Evolutionary conservation across 495 filamentous ascomycete genomes (phyloP).

Genomic region (Aspergillus nidulans): DNA sequence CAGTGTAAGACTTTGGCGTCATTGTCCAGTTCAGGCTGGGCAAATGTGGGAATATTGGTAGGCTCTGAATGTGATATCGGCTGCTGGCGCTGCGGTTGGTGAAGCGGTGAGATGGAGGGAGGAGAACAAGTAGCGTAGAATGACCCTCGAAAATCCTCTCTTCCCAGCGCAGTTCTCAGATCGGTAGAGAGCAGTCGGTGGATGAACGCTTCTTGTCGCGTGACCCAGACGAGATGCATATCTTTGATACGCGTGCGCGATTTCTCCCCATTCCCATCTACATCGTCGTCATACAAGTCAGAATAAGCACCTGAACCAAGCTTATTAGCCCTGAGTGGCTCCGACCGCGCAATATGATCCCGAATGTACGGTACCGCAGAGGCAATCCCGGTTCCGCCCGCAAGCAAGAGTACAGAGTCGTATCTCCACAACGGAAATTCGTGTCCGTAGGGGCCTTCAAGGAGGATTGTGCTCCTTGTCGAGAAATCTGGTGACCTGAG

Average conservation of each 20-base stretch:
- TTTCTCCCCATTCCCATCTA: neutral
- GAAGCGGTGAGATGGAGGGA: too few relatives aligned
- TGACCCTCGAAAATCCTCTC: constrained; percentile 33
- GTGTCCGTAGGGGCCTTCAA: constrained; percentile 59
- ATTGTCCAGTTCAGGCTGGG: too few relatives aligned
- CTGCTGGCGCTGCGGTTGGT: neutral
- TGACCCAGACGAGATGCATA: constrained; percentile 40
- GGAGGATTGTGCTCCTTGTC: constrained; percentile 29
- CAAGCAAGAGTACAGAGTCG: constrained; percentile 52
- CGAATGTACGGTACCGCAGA: constrained; percentile 50
- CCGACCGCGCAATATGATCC: constrained; percentile 28
- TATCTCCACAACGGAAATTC: constrained; percentile 44
- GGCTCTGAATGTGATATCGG: too few relatives aligned
- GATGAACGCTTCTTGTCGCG: constrained; percentile 33
- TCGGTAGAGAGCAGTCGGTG: constrained; percentile 28
- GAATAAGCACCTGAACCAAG: too few relatives aligned
- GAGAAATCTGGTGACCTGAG: constrained; percentile 15
- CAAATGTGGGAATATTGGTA: too few relatives aligned
- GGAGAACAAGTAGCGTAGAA: constrained; percentile 28
- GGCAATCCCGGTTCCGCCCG: constrained; percentile 57
- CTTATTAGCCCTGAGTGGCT: too few relatives aligned
- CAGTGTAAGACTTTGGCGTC: constrained; percentile 6
- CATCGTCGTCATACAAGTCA: too few relatives aligned
- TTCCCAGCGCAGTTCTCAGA: constrained; percentile 21
- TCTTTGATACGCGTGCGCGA: constrained; percentile 18